Percentiles rank a stretch among this genome's conserved stretches.
Evolutionary conservation across 2,329 filamentous ascomycete species (phyloP).

Genomic region (Neofusicoccum umdonicola): DNA sequence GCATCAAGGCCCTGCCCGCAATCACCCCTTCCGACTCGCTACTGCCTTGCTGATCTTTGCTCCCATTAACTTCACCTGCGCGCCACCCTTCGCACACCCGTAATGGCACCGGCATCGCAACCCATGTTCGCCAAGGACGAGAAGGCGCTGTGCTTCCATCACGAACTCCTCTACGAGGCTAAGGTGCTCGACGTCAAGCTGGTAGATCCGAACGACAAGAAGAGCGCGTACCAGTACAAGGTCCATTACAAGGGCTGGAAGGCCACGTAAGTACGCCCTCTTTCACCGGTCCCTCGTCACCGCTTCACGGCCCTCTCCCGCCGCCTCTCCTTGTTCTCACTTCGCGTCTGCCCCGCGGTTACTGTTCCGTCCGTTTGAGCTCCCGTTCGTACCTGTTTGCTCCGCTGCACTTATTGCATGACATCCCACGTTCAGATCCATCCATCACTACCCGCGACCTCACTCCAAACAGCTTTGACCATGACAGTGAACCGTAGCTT

Average conservation of each 20-base stretch:
- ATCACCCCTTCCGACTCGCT: background rate
- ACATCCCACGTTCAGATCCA: background rate
- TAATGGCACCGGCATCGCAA: constrained; percentile 59
- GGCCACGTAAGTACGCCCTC: constrained; percentile 67
- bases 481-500: background rate
- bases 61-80: background rate
- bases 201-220: constrained; percentile 63
- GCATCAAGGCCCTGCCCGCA: background rate
- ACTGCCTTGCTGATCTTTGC: background rate
- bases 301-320: background rate
- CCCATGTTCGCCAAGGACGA: constrained; percentile 72
- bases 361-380: constrained; percentile 7
- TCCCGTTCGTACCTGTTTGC: background rate
- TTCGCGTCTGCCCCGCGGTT: constrained; percentile 21
- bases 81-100: constrained; percentile 26
- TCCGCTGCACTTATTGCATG: background rate
- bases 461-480: background rate
- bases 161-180: constrained; percentile 95
- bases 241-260: constrained; percentile 99
- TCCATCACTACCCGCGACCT: background rate
- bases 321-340: constrained; percentile 7
- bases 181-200: constrained; percentile 80
- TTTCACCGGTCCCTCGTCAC: constrained; percentile 6
- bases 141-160: constrained; percentile 93
- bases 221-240: constrained; percentile 78